Base-by-base conservation (phyloP, 257 asterid species). In the Catharanthus roseus region DNA sequence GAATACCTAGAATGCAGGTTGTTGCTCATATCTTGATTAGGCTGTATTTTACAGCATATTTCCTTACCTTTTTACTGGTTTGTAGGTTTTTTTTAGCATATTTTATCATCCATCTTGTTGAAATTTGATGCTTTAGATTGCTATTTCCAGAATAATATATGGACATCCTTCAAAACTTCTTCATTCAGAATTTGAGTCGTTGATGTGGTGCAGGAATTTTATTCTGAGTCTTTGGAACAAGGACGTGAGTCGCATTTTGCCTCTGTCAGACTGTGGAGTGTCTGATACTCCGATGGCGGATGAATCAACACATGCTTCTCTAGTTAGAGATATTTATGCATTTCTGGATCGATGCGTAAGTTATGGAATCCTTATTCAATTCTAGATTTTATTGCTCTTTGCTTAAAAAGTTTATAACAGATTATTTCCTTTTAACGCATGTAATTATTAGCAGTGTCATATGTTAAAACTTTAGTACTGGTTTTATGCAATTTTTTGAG, bases 1-100 rank as follows among this genome's bases (percentile, higher is more conserved):
- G 98, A 91, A 78, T 95, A 90, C 83, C 82, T 95, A 80, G 86
- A 92, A 78, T 87, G 95, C 98, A 88, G 99, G 99, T 95, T 70
- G 76, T 87, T 82, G 49, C 53, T 70, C 53, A 69, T 64, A 58
- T 66, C 68, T 41, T 75, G 18, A 65, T 72, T 53, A n/a, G n/a
- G 34, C 45, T 42, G 49, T 57, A 76, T 67, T 64, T 78, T 77
- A 19, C 19, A 31, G 31, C 18, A 16, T 56, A 65, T 74, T n/a
- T 57, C 63, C 67, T 78, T 34, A 18, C 41, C n/a, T 29, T 61
- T 53, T 49, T 29, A 9, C n/a, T 16, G 38, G 38, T 66, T 55
- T 60, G 8, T 50, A 54, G 67, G 13, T 13, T 38, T 38, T n/a
- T 26, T 72, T 42, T 19, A 44, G 49, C 75, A 10, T 26, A 42